A percentile compares a stretch with the other conserved stretches of the same genome.
Conservation (phyloP, 2,329 filamentous ascomycete genomes). For the Lachnellula cervina region DNA sequence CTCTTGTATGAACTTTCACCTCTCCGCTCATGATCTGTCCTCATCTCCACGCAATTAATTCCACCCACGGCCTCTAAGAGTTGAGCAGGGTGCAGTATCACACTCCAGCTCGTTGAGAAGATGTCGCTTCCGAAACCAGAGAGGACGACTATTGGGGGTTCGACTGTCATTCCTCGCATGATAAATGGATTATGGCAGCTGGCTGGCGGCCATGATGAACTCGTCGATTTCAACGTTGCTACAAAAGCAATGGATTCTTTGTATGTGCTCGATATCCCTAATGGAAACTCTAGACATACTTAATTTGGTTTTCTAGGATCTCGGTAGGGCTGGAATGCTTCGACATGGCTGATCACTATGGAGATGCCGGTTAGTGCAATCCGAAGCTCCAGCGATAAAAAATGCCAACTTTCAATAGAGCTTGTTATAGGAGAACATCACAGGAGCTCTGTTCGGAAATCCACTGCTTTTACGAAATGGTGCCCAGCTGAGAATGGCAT, state of each 20-base stretch:
- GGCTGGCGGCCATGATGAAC: conserved; percentile 16
- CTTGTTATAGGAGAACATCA: conserved; percentile 11
- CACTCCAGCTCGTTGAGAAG: not conserved
- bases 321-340: conserved; percentile 10
- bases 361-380: conserved; percentile 6
- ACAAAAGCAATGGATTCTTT: conserved; percentile 11
- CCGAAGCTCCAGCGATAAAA: not conserved
- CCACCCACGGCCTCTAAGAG: no score
- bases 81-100: no score
- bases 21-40: no score
- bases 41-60: no score
- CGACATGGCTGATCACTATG: conserved; percentile 18
- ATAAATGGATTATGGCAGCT: conserved; percentile 17
- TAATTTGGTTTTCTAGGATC: not conserved
- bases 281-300: no score
- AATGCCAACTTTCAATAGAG: not conserved
- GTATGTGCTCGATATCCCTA: not conserved
- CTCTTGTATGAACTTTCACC: no score
- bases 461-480: conserved; percentile 25
- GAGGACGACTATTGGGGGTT: conserved; percentile 1
- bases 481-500: conserved; percentile 21
- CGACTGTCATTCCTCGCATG: conserved; percentile 14
- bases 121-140: conserved; percentile 25
- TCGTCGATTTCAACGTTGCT: conserved; percentile 11
- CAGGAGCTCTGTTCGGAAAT: not conserved